Evolutionary conservation across 495 filamentous ascomycete species (phyloP), one percentile per base, ranked within the genome.

Genomic region (Podospora tetraspora): DNA sequence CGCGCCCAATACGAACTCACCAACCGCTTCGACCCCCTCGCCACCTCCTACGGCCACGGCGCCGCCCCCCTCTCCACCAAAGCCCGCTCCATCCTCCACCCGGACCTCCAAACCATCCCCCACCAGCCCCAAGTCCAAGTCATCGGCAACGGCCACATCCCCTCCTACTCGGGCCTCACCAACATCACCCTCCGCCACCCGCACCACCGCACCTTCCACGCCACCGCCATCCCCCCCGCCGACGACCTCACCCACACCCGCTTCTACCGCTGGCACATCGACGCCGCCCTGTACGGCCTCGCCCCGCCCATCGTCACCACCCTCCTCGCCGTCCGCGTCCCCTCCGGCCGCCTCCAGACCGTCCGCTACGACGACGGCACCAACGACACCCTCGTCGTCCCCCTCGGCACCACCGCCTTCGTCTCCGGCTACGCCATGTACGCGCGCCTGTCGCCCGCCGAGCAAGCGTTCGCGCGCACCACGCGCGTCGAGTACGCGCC

Each of bases 231-330:
- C 70, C 84, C 88, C 12, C 83, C 81, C 21, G 82, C 84, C 3
- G 86, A 90, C 60, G 89, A 92, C 69, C 80, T 89, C 25, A 83
- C 85, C 58, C 86, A 82, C 75, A 92, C 90, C 6, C 86, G 89
- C 25, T 92, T 91, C 77, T 92, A 90, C 76, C 81, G 90, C 37
- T 92, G 90, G 90, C 90, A 92, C 72, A 91, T 92, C 66, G 90
- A 92, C 74, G 90, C 90, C 11, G 89, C 90, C 8, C 79, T 92
- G 3, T 92, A 92, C 73, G 90, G 85, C 13, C 81, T 91, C 21
- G 85, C 90, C 34, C 89, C 90, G 3, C 88, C 90, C 3, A 79
- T 86, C 32, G 89, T 89, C 10, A 92, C 90, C 0, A 87, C 88
- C 0, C 81, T 92, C 9, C 74, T 92, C 61, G 90, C 90, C 3